Conservation (phyloP, 129 eudicot species). For the Flaveria linearis region DNA sequence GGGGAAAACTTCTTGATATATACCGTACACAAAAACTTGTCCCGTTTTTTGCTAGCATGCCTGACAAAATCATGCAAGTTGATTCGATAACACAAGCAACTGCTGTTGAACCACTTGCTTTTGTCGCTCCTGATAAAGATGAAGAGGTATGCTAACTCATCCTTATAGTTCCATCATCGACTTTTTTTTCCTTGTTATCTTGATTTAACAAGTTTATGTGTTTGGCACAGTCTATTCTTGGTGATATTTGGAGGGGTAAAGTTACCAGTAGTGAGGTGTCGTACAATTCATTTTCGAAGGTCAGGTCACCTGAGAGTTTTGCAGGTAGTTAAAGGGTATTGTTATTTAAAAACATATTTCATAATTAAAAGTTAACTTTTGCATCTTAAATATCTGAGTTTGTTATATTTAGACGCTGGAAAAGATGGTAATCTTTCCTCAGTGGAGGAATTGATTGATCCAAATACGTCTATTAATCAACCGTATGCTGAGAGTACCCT, state of each 20-base stretch:
- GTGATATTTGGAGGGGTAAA: slow-evolving; percentile 74
- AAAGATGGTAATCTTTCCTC: slow-evolving; percentile 27
- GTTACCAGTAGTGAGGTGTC: slow-evolving; percentile 60
- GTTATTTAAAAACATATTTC: neutral
- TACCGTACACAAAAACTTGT: slow-evolving; percentile 72
- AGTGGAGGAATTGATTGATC: slow-evolving; percentile 38
- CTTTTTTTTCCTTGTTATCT: neutral
- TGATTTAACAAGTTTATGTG: neutral
- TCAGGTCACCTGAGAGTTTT: slow-evolving; percentile 49
- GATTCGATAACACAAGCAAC: slow-evolving; percentile 57
- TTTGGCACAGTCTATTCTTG: slow-evolving; percentile 51
- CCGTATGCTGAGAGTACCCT: slow-evolving; percentile 29
- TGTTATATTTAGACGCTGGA: slow-evolving; percentile 37
- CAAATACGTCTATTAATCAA: slow-evolving; percentile 22
- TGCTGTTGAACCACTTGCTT: slow-evolving; percentile 73
- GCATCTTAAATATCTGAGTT: neutral
- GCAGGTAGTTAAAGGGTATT: slow-evolving; percentile 40
- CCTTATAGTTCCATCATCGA: neutral
- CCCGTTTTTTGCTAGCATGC: slow-evolving; percentile 39
- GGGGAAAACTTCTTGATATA: slow-evolving; percentile 90
- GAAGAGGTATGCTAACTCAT: slow-evolving; percentile 59
- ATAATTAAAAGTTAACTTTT: neutral
- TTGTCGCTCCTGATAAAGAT: slow-evolving; percentile 72
- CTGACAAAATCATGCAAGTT: slow-evolving; percentile 54
- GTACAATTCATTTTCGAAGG: slow-evolving; percentile 46